Percentiles rank a stretch among this genome's conserved stretches.
Conservation (phyloP, 78 protist species). For the Blattamonas nauphoetae region DNA sequence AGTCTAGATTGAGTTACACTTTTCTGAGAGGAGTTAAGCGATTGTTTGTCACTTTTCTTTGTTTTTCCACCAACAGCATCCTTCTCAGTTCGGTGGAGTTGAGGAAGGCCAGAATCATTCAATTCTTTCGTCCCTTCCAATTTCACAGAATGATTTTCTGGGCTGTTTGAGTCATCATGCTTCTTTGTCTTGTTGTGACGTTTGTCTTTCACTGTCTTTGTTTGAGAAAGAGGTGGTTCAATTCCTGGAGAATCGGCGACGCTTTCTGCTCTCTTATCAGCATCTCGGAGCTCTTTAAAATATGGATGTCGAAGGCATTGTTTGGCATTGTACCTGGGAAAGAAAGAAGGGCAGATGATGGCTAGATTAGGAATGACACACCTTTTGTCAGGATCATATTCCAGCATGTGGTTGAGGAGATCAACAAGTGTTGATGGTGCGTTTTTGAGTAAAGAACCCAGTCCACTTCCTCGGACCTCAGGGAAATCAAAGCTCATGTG, state of each 20-base stretch:
- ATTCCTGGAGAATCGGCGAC: not conserved
- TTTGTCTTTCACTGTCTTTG: not conserved
- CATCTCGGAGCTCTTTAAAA: constrained; percentile 51
- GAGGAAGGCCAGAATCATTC: not conserved
- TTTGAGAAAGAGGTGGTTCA: not conserved
- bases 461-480: constrained; percentile 45
- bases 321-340: constrained; percentile 25
- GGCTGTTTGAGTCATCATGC: not conserved
- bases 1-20: too few relatives aligned
- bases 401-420: constrained; percentile 45
- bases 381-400: constrained; percentile 72
- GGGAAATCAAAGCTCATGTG: constrained; percentile 74
- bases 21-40: too few relatives aligned
- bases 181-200: not conserved
- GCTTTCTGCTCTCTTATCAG: constrained; percentile 33
- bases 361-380: not conserved
- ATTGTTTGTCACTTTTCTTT: too few relatives aligned
- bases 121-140: not conserved
- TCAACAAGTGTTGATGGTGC: constrained; percentile 42
- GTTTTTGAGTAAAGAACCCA: constrained; percentile 39
- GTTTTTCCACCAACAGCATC: too few relatives aligned
- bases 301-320: constrained; percentile 62
- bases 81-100: too few relatives aligned
- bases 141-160: not conserved
- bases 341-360: not conserved